phyloP scores from a whole-genome alignment of 257 asterid genomes.

The Lavandula angustifolia region DNA sequence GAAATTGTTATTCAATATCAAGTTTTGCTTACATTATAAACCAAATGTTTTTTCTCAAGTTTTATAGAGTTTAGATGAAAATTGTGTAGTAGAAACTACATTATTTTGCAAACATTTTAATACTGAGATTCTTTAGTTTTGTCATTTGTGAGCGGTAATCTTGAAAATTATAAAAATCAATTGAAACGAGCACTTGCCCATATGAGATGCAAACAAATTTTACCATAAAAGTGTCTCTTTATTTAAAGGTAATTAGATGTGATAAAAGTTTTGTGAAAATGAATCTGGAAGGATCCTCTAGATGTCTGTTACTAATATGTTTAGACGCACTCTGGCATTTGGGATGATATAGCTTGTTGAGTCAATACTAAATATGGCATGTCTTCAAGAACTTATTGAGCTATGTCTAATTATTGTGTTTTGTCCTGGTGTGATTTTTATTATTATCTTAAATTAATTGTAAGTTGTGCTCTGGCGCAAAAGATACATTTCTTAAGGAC shows the following conservation, averaged over 20 bases:
- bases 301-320: not conserved
- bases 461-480: slow-evolving; percentile 23
- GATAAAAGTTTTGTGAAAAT: not conserved
- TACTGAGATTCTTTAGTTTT: not conserved
- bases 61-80: slow-evolving; percentile 21
- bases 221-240: not conserved
- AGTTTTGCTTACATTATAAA: slow-evolving; percentile 20
- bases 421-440: not conserved
- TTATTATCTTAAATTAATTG: not conserved
- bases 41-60: slow-evolving; percentile 11
- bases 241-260: not conserved
- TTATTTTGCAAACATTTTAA: slow-evolving; percentile 3
- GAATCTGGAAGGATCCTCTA: not conserved
- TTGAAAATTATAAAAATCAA: not conserved
- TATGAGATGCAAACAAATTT: not conserved
- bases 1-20: slow-evolving; percentile 6
- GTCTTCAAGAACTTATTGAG: slow-evolving; percentile 2
- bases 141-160: not conserved
- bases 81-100: slow-evolving; percentile 26
- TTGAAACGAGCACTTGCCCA: not conserved
- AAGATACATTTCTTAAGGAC: slow-evolving; percentile 25
- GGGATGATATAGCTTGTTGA: not conserved
- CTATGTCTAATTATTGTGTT: not conserved
- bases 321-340: not conserved
- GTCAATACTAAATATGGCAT: not conserved